phyloP scores from a whole-genome alignment of 2,329 filamentous ascomycete genomes.

The Aspergillus sp. region DNA sequence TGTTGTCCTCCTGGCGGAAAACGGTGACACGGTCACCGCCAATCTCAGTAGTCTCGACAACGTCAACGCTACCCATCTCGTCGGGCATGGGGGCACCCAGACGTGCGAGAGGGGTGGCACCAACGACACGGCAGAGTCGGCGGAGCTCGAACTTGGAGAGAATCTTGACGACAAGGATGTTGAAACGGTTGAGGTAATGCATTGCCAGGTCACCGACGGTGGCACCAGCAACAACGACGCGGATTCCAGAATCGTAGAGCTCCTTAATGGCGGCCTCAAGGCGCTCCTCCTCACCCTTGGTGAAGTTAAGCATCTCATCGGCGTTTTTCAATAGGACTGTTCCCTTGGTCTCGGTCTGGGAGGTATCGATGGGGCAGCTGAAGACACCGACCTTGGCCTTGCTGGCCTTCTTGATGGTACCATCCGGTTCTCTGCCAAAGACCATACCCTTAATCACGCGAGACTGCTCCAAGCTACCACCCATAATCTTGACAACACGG shows the following conservation, averaged over 20 bases:
- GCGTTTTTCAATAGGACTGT: conserved; percentile 95
- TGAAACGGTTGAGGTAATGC: conserved; percentile 97
- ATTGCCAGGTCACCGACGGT: conserved; percentile 93
- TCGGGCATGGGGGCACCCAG: conserved; percentile 99
- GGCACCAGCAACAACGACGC: conserved; percentile 86
- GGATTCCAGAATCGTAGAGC: conserved; percentile 85
- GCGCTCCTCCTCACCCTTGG: conserved; percentile 90
- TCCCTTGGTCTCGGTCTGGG: conserved; percentile 97
- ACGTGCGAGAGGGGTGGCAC: conserved; percentile 91
- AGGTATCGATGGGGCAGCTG: conserved; percentile 91
- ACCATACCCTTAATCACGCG: conserved; percentile 97
- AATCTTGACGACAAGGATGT: conserved; percentile 93
- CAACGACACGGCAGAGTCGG: conserved; percentile 90
- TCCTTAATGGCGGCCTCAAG: conserved; percentile 91
- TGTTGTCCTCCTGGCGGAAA: conserved; percentile 79
- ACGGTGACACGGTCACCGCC: conserved; percentile 97
- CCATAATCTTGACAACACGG: conserved; percentile 99
- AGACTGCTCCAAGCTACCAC: conserved; percentile 89
- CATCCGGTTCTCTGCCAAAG: conserved; percentile 92
- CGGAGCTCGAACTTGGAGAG: conserved; percentile 97
- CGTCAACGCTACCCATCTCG: conserved; percentile 91
- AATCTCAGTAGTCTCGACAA: conserved; percentile 96
- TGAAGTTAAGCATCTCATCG: conserved; percentile 98
- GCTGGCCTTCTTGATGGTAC: conserved; percentile 79
- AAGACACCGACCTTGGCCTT: conserved; percentile 97